Base-by-base conservation (phyloP, 1,139 yeast genomes). In the Kodamaea arcana region DNA sequence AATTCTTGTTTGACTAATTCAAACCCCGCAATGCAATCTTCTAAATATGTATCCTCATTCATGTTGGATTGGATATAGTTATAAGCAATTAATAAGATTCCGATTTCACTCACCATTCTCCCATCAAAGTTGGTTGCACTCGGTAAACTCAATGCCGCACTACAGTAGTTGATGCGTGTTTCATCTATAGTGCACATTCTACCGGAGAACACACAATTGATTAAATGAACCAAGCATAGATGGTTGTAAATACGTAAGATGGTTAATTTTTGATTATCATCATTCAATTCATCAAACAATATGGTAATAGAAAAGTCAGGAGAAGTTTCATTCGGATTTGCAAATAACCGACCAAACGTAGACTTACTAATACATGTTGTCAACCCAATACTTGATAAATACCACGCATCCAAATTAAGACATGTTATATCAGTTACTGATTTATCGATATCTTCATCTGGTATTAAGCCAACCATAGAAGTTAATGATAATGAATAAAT, bases 81-180 rank as follows among this genome's bases (percentile, higher is more conserved):
- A 54, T 83, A 83, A 1, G 84, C 67, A 13, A 81, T 69, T 24
- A 78, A 57, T 37, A 82, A 75, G 9, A 83, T 67, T 14, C 80
- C 75, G 35, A 83, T 80, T 55, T 85, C 95, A 35, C 90, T 83
- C 12, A 84, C 83, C 80, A 85, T 83, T 41, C 94, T 61, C 11
- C 88, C 90, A 52, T 85, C 95, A 51, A 85, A 85, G 48, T 83
- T 83, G 3, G 92, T 83, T 0, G 92, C 79, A 30, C 76, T 68
- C 2, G 80, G 69, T 26, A 82, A 61, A 27, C 80, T 78, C 31
- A 82, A 61, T 1, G 83, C 74, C 7, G 82, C 69, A 15, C 78
- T 69, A 40, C 88, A 80, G 45, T 78, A 73, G 42, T 75, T 78
- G 33, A 83, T 57, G 39, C 90, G 62, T 24, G 73, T 65, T 42